A percentile compares a stretch with the other conserved stretches of the same genome.
These are phyloP conservation scores for Plasmodium malariae DNA, from an alignment of 169 alveolate genomes.

Conservation along the genomic window DNA sequence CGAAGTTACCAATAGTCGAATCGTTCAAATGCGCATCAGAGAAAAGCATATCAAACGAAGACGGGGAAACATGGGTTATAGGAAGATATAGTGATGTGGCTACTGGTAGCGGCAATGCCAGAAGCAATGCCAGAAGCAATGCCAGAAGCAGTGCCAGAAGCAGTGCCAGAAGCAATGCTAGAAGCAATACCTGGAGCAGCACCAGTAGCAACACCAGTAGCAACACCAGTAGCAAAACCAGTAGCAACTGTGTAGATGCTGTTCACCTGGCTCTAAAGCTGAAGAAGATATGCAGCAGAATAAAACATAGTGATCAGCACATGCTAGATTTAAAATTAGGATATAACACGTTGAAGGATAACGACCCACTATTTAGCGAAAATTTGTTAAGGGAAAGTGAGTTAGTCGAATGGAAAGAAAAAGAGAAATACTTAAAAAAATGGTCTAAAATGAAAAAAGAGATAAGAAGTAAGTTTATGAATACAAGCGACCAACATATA, in stretches of 20 bases:
- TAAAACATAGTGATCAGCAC: constrained; percentile 19
- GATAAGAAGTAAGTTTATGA: constrained; percentile 11
- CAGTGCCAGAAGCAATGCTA: background rate
- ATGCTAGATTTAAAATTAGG: constrained; percentile 66
- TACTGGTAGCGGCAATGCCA: background rate
- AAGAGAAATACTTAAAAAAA: constrained; percentile 44
- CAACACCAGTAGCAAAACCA: background rate
- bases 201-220: background rate
- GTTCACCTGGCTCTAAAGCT: constrained; percentile 24
- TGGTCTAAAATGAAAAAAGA: constrained; percentile 71
- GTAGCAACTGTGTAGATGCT: background rate
- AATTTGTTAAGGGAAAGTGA: constrained; percentile 27
- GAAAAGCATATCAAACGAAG: background rate
- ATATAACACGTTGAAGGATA: constrained; percentile 46
- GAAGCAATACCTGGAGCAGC: constrained; percentile 1
- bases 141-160: background rate
- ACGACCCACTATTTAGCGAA: constrained; percentile 32
- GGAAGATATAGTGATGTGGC: background rate
- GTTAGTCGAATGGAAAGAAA: constrained; percentile 9
- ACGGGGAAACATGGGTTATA: background rate
- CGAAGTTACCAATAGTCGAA: background rate
- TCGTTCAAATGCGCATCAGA: background rate
- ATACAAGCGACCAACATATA: constrained; percentile 45
- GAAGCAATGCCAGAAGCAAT: background rate
- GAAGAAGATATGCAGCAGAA: constrained; percentile 24